Evolutionary conservation across 2,329 filamentous ascomycete genomes (phyloP), one percentile per base, ranked within the genome.

Genomic region (Diplodia mutila): DNA sequence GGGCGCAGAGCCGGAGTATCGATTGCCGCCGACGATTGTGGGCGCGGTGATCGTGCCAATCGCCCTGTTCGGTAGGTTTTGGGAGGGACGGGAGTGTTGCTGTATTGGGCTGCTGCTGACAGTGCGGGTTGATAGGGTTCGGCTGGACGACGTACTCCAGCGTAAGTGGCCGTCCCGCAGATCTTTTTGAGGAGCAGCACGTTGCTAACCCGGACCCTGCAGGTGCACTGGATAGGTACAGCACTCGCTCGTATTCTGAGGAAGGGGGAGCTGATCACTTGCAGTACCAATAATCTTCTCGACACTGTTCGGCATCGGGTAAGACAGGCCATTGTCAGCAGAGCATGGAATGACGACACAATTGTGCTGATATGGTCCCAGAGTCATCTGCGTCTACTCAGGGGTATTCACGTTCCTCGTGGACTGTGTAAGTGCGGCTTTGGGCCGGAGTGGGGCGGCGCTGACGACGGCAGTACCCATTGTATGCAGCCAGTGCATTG

Each of bases 391-490:
- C 68, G 88, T 91, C 34, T 97, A 92, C 79, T 90, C 88, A 67
- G 92, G 93, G 64, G 88, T 96, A 71, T 97, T 97, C 78, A 96
- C 93, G 14, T 97, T 96, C 80, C 82, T 96, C 70, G 92, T 94
- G 12, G 87, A 90, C 72, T 80, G 78, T 71, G 81, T 83, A 74
- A 76, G 80, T 79, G 70, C 73, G 72, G 72, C 72, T 64, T 71
- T 74, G 69, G 73, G 61, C 39, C 69, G 66, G 69, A 63, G 61
- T 61, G 51, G 69, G 39, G 61, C 55, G 25, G 37, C 25, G 65
- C 67, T 66, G 65, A 69, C 59, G 72, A 65, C 69, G 70, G 69
- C 67, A 81, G 80, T 83, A 84, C 74, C 81, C 82, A 69, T 71
- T 83, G 37, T 84, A 84, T 74, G 82, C 82, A 66, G 83, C 83